phyloP scores from a whole-genome alignment of 192 early-diverging fungal genomes.

The Backusella luteola region DNA sequence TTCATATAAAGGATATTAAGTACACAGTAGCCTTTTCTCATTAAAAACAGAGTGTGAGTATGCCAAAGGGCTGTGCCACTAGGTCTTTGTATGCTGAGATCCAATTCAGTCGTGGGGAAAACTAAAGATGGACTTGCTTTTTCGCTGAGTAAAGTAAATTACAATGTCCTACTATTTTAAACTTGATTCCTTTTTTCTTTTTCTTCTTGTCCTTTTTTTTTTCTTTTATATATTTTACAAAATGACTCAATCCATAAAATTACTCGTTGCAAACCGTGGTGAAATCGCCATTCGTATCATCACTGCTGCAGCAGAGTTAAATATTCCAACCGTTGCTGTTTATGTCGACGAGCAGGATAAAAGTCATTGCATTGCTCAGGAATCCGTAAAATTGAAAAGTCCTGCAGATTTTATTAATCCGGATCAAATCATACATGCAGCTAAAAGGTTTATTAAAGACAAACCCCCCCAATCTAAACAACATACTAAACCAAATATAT shows the following conservation, averaged over 20 bases:
- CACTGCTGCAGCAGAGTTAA: conserved; percentile 64
- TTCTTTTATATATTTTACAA: not conserved
- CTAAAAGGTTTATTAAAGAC: conserved; percentile 33
- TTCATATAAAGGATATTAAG: too few relatives aligned
- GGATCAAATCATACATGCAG: conserved; percentile 74
- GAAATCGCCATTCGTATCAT: conserved; percentile 80
- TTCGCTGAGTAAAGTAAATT: conserved; percentile 2
- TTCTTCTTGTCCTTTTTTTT: not conserved
- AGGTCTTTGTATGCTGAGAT: not conserved
- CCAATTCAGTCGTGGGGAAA: not conserved
- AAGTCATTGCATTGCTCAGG: conserved; percentile 23
- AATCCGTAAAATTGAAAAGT: conserved; percentile 12
- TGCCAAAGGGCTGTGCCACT: not conserved
- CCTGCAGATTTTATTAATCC: conserved; percentile 58
- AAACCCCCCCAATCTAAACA: too few relatives aligned
- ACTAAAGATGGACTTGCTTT: conserved; percentile 3
- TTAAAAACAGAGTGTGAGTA: not conserved
- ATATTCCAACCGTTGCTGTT: conserved; percentile 60
- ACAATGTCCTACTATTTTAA: not conserved
- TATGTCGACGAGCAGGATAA: conserved; percentile 57
- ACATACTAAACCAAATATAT: not conserved
- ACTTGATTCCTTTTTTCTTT: not conserved
- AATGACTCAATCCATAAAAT: conserved; percentile 17
- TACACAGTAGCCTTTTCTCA: not conserved
- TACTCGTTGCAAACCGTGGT: conserved; percentile 75